Conservation (phyloP, 2,329 filamentous ascomycete genomes). For the Alternaria hordeiaustralica region DNA sequence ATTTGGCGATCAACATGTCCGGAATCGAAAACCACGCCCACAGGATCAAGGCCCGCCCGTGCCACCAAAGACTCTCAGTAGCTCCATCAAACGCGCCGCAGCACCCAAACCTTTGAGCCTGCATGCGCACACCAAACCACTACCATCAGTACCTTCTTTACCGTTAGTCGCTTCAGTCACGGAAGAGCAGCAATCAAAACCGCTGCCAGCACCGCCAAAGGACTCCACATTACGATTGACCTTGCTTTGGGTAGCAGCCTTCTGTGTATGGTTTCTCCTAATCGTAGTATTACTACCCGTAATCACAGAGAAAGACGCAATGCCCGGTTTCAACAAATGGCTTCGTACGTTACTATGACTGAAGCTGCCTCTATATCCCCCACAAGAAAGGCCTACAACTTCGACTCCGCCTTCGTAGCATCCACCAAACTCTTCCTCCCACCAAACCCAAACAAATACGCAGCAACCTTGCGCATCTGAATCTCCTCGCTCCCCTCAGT, state of each 20-base stretch:
- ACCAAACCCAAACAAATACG: constrained; percentile 63
- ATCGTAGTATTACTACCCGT: constrained; percentile 7
- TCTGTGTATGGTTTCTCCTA: constrained; percentile 5
- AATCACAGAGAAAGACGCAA: constrained; percentile 9
- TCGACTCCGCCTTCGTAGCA: constrained; percentile 39
- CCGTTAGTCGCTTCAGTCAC: too few species aligned
- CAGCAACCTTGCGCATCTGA: constrained; percentile 70
- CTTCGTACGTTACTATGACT: constrained; percentile 16
- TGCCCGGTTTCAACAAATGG: constrained; percentile 14
- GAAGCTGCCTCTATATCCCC: too few species aligned
- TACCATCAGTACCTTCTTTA: not conserved
- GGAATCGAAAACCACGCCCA: not conserved
- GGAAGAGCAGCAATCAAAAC: not conserved
- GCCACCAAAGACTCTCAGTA: not conserved
- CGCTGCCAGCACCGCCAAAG: not conserved
- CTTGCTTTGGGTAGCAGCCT: not conserved
- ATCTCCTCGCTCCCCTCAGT: constrained; percentile 71
- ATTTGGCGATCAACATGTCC: not conserved
- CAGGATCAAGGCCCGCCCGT: not conserved
- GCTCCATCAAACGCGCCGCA: not conserved
- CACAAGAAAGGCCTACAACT: constrained; percentile 27
- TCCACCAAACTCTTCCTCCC: constrained; percentile 51
- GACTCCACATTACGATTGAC: not conserved
- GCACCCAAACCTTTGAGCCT: not conserved
- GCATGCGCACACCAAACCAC: not conserved